Evolutionary conservation across 192 early-diverging fungal species (phyloP).

Genomic region (Blastocladiella britannica): DNA sequence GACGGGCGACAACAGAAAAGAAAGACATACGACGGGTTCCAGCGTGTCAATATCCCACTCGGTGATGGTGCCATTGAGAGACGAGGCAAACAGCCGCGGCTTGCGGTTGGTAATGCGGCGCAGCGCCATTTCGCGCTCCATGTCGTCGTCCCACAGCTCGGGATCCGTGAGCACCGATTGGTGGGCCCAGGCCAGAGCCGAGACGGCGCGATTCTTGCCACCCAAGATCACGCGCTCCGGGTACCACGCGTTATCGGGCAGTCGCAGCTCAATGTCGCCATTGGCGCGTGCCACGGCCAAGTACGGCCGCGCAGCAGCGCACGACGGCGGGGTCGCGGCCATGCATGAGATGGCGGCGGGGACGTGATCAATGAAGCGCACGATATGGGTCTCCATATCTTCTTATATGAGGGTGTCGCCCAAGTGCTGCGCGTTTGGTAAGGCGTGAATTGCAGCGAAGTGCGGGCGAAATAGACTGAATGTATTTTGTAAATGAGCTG

Average conservation of each 20-base stretch:
- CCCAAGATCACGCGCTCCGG: background rate
- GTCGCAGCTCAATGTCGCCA: background rate
- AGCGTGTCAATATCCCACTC: constrained; percentile 69
- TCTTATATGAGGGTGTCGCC: background rate
- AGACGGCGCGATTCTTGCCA: background rate
- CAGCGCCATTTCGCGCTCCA: too few species aligned
- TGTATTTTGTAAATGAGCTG: too few species aligned
- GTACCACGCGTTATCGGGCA: background rate
- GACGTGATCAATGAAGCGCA: background rate
- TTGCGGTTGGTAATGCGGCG: too few species aligned
- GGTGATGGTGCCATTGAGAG: constrained; percentile 63
- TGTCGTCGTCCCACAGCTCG: too few species aligned
- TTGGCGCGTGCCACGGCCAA: background rate
- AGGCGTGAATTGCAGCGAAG: too few species aligned
- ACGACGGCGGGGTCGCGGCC: background rate
- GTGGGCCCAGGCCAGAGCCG: background rate
- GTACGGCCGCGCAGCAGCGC: background rate
- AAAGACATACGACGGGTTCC: constrained; percentile 27
- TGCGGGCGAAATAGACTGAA: too few species aligned
- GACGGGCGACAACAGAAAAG: constrained; percentile 7
- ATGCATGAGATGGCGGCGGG: background rate
- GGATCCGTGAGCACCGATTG: background rate
- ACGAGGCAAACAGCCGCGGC: constrained; percentile 72
- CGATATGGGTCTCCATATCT: background rate
- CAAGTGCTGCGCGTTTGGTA: too few species aligned